These are phyloP conservation scores for Plantago coronopus DNA, from an alignment of 305 asterid genomes.

Conservation along the genomic window DNA sequence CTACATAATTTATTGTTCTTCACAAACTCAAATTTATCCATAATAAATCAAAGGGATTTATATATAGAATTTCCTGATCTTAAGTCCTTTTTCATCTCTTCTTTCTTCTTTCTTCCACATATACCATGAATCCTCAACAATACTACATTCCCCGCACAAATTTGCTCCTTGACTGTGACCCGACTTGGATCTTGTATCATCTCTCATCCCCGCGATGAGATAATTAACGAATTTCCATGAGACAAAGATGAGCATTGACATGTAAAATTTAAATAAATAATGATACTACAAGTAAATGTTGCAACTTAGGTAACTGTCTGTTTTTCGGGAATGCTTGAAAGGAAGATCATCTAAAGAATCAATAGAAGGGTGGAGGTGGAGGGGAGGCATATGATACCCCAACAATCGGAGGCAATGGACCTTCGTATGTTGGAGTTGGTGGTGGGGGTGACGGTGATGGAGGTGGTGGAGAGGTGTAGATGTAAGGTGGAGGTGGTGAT, in stretches of 20 bases:
- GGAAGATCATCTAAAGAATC: constrained; percentile 57
- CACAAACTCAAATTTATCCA: constrained; percentile 43
- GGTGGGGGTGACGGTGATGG: constrained; percentile 50
- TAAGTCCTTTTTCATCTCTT: constrained; percentile 14
- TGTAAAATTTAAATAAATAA: constrained; percentile 28
- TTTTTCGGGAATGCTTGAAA: constrained; percentile 35
- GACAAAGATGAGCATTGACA: constrained; percentile 28
- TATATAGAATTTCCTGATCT: constrained; percentile 30
- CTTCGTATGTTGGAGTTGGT: constrained; percentile 65
- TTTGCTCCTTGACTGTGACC: constrained; percentile 25
- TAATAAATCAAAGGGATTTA: constrained; percentile 29
- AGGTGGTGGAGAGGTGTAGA: constrained; percentile 53
- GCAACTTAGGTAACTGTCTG: constrained; percentile 30
- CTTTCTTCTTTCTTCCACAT: constrained; percentile 29
- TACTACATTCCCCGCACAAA: constrained; percentile 37
- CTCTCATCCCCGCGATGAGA: constrained; percentile 36
- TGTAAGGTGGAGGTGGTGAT: constrained; percentile 43
- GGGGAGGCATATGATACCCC: constrained; percentile 84
- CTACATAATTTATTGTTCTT: constrained; percentile 37
- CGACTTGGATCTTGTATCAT: constrained; percentile 23
- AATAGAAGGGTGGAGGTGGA: constrained; percentile 80
- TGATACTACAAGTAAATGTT: constrained; percentile 29
- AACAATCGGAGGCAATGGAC: constrained; percentile 67
- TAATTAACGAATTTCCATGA: constrained; percentile 28
- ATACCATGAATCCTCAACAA: constrained; percentile 33